These are phyloP conservation scores for Penicillium soppii DNA, from an alignment of 495 filamentous ascomycete genomes.

Conservation along the genomic window DNA sequence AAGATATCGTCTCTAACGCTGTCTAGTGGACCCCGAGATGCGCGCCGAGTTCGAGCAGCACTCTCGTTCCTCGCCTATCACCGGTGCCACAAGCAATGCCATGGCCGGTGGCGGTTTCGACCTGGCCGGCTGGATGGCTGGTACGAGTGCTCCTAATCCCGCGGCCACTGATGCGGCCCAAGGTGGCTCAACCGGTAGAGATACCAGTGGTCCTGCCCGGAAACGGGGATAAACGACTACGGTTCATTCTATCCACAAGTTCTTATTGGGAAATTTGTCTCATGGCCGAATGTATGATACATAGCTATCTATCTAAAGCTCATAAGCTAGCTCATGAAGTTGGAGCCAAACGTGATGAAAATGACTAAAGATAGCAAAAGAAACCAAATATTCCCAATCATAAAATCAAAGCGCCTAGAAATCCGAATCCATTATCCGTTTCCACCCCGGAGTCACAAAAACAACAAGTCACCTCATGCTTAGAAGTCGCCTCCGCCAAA, in stretches of 20 bases:
- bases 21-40: conserved; percentile 89
- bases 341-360: not conserved
- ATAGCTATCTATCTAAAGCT: conserved; percentile 1
- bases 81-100: conserved; percentile 40
- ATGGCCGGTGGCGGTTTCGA: conserved; percentile 63
- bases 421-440: not conserved
- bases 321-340: not conserved
- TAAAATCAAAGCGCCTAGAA: conserved; percentile 6
- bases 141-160: conserved; percentile 27
- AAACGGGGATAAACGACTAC: conserved; percentile 30
- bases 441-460: not conserved
- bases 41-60: conserved; percentile 88
- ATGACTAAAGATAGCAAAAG: conserved; percentile 10
- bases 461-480: conserved; percentile 11
- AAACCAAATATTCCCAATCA: not conserved
- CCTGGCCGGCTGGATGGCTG: conserved; percentile 80
- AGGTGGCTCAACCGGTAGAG: conserved; percentile 37
- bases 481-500: conserved; percentile 57
- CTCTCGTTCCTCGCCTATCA: conserved; percentile 71
- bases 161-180: conserved; percentile 24
- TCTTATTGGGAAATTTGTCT: not conserved
- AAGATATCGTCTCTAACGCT: not conserved
- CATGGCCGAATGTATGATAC: conserved; percentile 4
- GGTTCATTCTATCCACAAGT: not conserved
- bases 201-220: conserved; percentile 30